Conservation (phyloP, 176 grass and related monocot genomes). For the Puya raimondii region DNA sequence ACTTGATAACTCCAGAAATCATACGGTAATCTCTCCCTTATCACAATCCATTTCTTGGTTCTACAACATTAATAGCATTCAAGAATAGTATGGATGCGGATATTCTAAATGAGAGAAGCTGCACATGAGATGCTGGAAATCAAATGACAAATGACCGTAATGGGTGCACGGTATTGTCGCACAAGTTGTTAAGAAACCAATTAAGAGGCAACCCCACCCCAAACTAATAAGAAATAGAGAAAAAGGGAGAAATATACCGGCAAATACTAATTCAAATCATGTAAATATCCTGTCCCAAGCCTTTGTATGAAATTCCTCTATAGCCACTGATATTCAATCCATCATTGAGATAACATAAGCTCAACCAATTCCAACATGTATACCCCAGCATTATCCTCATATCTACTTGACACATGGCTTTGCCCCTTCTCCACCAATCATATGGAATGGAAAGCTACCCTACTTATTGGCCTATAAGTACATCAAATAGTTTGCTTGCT, state of each 20-base stretch:
- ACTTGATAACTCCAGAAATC: too few relatives aligned
- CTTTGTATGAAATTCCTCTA: neutral
- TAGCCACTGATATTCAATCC: neutral
- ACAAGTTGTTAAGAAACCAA: neutral
- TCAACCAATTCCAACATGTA: neutral
- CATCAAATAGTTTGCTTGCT: neutral
- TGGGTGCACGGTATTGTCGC: neutral
- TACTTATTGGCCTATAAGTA: neutral
- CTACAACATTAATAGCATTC: neutral
- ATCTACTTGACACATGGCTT: neutral
- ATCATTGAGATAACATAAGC: neutral
- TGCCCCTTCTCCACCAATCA: neutral
- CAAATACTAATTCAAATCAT: neutral
- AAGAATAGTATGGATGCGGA: neutral
- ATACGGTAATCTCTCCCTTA: too few relatives aligned
- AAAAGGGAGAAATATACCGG: neutral
- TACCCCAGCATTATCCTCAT: neutral
- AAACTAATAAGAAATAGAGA: neutral
- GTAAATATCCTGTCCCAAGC: neutral
- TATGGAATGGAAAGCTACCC: neutral
- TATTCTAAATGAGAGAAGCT: neutral
- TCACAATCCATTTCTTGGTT: neutral
- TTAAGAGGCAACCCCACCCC: neutral
- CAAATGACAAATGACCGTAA: neutral
- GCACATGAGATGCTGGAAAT: neutral